These are phyloP conservation scores for Boletus reticulatus DNA, from an alignment of 768 basidiomycete species.

Conservation along the genomic window DNA sequence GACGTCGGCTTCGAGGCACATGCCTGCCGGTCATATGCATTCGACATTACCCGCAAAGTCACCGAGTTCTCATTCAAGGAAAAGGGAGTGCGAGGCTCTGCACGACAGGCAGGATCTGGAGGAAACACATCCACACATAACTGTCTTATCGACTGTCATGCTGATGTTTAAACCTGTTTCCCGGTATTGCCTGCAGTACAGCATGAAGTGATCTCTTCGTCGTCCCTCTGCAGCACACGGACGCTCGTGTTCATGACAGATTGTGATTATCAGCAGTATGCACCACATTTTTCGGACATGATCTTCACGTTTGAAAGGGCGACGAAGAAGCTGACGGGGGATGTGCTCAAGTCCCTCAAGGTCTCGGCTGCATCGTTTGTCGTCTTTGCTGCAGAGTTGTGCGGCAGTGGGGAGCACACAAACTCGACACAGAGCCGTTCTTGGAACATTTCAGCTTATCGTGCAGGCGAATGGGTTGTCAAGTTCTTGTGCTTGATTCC, in stretches of 20 bases:
- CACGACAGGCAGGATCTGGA: conserved; percentile 1
- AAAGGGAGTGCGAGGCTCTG: conserved; percentile 29
- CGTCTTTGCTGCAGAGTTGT: conserved; percentile 22
- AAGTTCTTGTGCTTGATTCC: conserved; percentile 61
- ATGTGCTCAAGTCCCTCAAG: conserved; percentile 37
- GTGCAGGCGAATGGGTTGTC: conserved; percentile 60
- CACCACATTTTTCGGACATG: conserved; percentile 44
- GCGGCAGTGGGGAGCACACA: neutral
- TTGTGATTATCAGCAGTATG: conserved; percentile 34
- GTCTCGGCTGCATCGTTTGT: conserved; percentile 34
- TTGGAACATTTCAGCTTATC: conserved; percentile 39
- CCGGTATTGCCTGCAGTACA: conserved; percentile 54
- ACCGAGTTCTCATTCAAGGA: conserved; percentile 58
- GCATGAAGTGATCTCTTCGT: conserved; percentile 40
- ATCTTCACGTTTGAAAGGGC: conserved; percentile 45
- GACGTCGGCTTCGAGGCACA: conserved; percentile 33
- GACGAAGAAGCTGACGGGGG: conserved; percentile 52
- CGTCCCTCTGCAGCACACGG: conserved; percentile 31
- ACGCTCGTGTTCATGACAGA: conserved; percentile 46
- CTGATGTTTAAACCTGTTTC: conserved; percentile 60
- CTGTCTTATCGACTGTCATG: conserved; percentile 51
- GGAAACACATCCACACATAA: conserved; percentile 39
- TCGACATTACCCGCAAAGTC: conserved; percentile 53
- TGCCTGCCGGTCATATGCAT: conserved; percentile 39
- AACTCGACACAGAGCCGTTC: neutral